Percentiles rank a stretch among this genome's conserved stretches.
phyloP scores from a whole-genome alignment of 768 basidiomycete species.

The Rhodotorula sphaerocarpa region DNA sequence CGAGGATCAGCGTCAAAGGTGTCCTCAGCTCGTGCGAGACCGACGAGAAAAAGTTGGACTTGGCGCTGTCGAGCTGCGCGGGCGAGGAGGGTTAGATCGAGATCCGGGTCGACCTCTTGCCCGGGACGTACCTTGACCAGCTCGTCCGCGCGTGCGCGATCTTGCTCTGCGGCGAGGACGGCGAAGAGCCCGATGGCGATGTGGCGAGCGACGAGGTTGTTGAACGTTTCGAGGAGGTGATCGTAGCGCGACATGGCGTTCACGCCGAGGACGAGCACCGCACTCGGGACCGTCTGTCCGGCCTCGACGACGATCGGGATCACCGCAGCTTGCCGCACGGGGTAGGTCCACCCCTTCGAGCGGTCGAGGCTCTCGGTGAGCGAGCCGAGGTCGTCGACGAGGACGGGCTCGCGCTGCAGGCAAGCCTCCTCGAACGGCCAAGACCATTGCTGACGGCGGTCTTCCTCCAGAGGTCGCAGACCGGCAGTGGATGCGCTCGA shows the following conservation, averaged over 20 bases:
- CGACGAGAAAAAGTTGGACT: slow-evolving; percentile 9
- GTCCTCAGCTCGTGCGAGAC: slow-evolving; percentile 30
- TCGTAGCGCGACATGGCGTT: slow-evolving; percentile 22
- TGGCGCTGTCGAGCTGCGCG: slow-evolving; percentile 24
- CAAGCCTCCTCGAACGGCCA: slow-evolving; percentile 36
- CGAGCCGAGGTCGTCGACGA: slow-evolving; percentile 18
- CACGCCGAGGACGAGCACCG: slow-evolving; percentile 25
- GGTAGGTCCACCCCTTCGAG: slow-evolving; percentile 13
- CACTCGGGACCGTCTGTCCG: slow-evolving; percentile 9
- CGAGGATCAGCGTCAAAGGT: slow-evolving; percentile 29
- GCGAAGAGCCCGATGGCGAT: slow-evolving; percentile 24
- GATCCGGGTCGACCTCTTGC: too few relatives aligned
- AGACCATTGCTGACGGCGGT: neutral
- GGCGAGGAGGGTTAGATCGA: too few relatives aligned
- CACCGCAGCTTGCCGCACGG: slow-evolving; percentile 17
- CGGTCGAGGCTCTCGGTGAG: slow-evolving; percentile 13
- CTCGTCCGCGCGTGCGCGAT: slow-evolving; percentile 21
- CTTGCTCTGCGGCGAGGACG: slow-evolving; percentile 31
- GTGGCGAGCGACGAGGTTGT: slow-evolving; percentile 22
- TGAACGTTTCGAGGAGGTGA: slow-evolving; percentile 21
- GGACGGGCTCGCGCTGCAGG: slow-evolving; percentile 20
- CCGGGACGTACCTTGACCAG: slow-evolving; percentile 2
- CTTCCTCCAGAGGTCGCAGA: neutral
- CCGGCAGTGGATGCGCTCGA: neutral
- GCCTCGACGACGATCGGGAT: slow-evolving; percentile 30